These are phyloP conservation scores for Pholiota microspora DNA, from an alignment of 768 basidiomycete species.

Conservation along the genomic window DNA sequence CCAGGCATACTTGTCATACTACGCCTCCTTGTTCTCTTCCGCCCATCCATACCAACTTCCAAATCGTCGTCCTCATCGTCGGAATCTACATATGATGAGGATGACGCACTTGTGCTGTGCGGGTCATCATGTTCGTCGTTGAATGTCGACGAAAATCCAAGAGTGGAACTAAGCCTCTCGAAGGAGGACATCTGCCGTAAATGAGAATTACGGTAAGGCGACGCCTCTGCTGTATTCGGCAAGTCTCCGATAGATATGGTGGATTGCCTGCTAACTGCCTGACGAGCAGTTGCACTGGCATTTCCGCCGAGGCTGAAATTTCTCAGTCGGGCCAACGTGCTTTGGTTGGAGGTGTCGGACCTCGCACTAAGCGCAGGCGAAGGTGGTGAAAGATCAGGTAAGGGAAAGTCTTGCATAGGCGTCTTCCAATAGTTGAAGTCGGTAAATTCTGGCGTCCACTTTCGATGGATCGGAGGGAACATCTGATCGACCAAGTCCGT, in stretches of 20 bases:
- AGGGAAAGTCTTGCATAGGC: conserved; percentile 71
- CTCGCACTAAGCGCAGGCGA: conserved; percentile 94
- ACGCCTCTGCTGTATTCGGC: conserved; percentile 11
- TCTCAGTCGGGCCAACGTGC: conserved; percentile 69
- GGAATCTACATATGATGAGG: conserved; percentile 53
- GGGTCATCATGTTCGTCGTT: conserved; percentile 29
- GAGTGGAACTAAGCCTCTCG: conserved; percentile 62
- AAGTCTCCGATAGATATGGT: background rate
- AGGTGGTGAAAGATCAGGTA: conserved; percentile 81
- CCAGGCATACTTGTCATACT: conserved; percentile 89
- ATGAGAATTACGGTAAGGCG: conserved; percentile 37
- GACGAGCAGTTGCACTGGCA: conserved; percentile 8
- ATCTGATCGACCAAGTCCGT: conserved; percentile 99
- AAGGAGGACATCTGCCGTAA: conserved; percentile 76
- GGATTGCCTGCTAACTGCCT: conserved; percentile 7
- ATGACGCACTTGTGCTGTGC: conserved; percentile 53
- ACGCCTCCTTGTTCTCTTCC: conserved; percentile 43
- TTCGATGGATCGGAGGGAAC: conserved; percentile 94
- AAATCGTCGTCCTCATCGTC: conserved; percentile 54
- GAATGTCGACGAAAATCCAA: conserved; percentile 43
- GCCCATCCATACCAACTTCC: conserved; percentile 38
- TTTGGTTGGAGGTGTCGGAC: conserved; percentile 80
- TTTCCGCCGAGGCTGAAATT: conserved; percentile 73
- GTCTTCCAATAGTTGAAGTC: conserved; percentile 97
- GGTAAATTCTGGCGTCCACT: conserved; percentile 87